Percentiles rank a stretch among this genome's conserved stretches.
phyloP scores from a whole-genome alignment of 179 eudicot genomes.

The Beta lomatogona region DNA sequence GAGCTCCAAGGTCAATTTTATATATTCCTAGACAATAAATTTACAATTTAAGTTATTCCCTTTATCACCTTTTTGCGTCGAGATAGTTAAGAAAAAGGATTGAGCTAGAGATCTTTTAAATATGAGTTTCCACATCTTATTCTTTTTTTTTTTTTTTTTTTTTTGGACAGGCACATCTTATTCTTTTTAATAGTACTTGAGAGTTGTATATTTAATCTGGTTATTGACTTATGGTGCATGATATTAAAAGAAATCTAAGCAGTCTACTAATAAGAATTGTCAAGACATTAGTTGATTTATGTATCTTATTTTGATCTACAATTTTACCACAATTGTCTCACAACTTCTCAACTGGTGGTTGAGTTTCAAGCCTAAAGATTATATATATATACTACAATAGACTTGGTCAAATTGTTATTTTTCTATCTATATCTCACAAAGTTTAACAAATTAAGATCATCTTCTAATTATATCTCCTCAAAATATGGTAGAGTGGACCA shows the following conservation, averaged over 20 bases:
- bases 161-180: no score
- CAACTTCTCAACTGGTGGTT: background rate
- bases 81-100: no score
- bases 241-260: background rate
- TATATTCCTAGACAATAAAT: no score
- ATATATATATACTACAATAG: background rate
- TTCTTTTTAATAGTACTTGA: no score
- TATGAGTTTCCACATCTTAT: no score
- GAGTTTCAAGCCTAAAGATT: background rate
- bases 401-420: background rate
- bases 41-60: no score
- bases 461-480: conserved; percentile 23
- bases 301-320: background rate
- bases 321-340: background rate
- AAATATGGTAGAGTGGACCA: background rate
- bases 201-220: no score
- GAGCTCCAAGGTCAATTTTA: no score
- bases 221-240: background rate
- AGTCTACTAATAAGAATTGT: background rate
- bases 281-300: background rate
- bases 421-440: background rate
- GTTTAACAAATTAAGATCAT: background rate
- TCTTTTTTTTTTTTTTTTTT: no score
- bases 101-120: no score
- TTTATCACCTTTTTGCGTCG: no score